Evolutionary conservation across 352 stramenopile species (phyloP).

Genomic region (Phytophthora ohioensis): DNA sequence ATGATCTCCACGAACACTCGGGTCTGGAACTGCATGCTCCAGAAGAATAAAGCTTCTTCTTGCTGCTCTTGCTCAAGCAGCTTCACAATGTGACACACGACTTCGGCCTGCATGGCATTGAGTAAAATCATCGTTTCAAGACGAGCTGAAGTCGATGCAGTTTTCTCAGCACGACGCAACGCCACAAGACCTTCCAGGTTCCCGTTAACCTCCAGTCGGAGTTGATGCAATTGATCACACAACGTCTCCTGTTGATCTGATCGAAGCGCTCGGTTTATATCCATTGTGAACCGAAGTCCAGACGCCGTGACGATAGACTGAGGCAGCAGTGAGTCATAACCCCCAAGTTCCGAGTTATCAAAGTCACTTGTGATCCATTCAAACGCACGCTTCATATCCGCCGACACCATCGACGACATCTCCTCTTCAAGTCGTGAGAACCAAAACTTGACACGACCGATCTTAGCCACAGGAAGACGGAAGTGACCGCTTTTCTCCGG

Average conservation of each 20-base stretch:
- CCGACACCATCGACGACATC: slow-evolving; percentile 49
- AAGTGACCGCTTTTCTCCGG: slow-evolving; percentile 21
- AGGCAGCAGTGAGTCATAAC: slow-evolving; percentile 28
- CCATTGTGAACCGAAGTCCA: slow-evolving; percentile 44
- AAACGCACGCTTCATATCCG: slow-evolving; percentile 47
- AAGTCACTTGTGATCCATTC: slow-evolving; percentile 23
- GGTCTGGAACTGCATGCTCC: slow-evolving; percentile 51
- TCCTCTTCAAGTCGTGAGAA: slow-evolving; percentile 70
- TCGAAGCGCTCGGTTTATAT: slow-evolving; percentile 34
- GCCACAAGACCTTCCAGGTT: slow-evolving; percentile 8
- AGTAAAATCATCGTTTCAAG: slow-evolving; percentile 51
- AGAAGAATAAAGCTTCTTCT: slow-evolving; percentile 50
- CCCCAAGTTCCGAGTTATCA: not conserved
- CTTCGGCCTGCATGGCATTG: slow-evolving; percentile 24
- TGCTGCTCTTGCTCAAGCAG: slow-evolving; percentile 17
- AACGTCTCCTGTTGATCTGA: not conserved
- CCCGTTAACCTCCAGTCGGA: not conserved
- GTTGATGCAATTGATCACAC: not conserved
- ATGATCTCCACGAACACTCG: slow-evolving; percentile 29
- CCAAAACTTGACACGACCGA: slow-evolving; percentile 75
- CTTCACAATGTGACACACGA: slow-evolving; percentile 23
- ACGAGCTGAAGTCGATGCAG: slow-evolving; percentile 9
- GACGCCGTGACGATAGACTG: slow-evolving; percentile 44
- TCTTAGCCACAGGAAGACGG: slow-evolving; percentile 64
- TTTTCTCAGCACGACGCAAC: slow-evolving; percentile 6